Evolutionary conservation across 2,329 filamentous ascomycete species (phyloP), one percentile per base, ranked within the genome.

Genomic region (Fusarium coicis): DNA sequence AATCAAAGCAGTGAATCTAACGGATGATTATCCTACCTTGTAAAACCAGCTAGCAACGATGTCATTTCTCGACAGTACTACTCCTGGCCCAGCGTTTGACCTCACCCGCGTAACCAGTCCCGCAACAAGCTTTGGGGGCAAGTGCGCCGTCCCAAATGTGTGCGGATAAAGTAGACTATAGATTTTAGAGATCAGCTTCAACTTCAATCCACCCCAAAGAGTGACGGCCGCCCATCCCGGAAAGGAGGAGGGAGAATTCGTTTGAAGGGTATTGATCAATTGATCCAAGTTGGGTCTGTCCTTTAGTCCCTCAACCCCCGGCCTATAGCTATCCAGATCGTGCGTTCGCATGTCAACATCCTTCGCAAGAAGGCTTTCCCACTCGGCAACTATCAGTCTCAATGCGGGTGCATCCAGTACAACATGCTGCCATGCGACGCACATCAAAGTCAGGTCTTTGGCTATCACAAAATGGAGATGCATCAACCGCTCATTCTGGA

Each of bases 241-340:
- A n/a, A 47, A 10, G 19, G 19, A 8, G 12, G 44, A 11, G 14
- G 14, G 10, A 14, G 44, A 19, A 4, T 16, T 30, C 2, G 0
- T 4, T 14, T 47, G 4, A 1, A 47, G 44, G 1, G 12, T 11
- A 2, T 19, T 30, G 14, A 4, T 21, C 14, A 47, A 2, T 1
- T 11, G 6, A 21, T 30, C 10, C 19, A 47, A 6, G 26, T 30
- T 47, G 2, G 44, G 26, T 4, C 26, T 47, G 14, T 11, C 9
- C 0, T n/a, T 30, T 0, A 6, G 9, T 21, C 4, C 14, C 0
- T 47, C 26, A 0, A 7, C 2, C 10, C 21, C 19, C 7, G 5
- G 2, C 4, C 23, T 3, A 9, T 9, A 11, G 1, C 6, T 10
- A 19, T 26, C 4, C 7, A 0, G 6, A 11, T 11, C 12, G 7